phyloP scores from a whole-genome alignment of 768 basidiomycete species.

The Trametes gibbosa region DNA sequence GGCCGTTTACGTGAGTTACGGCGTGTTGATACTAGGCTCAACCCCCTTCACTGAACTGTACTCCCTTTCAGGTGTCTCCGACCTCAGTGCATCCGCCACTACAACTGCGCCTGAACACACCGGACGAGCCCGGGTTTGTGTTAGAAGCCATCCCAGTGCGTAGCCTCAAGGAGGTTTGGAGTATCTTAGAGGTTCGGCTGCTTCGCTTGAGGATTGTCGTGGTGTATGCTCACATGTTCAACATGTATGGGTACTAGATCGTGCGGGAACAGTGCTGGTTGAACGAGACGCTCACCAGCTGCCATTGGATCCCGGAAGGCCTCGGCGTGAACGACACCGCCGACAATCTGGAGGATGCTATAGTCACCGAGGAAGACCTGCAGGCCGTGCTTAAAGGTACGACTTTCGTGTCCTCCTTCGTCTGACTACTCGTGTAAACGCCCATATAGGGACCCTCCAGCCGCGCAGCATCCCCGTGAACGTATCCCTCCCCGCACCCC shows the following conservation, averaged over 20 bases:
- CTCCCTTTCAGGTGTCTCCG: constrained; percentile 53
- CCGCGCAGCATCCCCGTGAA: constrained; percentile 74
- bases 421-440: neutral
- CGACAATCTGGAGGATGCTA: constrained; percentile 59
- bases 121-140: constrained; percentile 74
- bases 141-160: constrained; percentile 71
- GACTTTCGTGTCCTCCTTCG: constrained; percentile 9
- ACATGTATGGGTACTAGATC: constrained; percentile 40
- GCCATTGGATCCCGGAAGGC: constrained; percentile 61
- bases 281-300: constrained; percentile 63
- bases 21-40: neutral
- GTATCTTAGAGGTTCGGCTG: constrained; percentile 60
- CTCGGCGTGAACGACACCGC: constrained; percentile 36
- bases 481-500: constrained; percentile 51
- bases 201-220: neutral
- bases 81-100: constrained; percentile 67
- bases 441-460: constrained; percentile 43
- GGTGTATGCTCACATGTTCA: neutral
- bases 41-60: neutral
- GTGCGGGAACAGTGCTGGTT: constrained; percentile 84
- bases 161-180: constrained; percentile 72
- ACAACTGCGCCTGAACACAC: constrained; percentile 60
- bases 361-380: constrained; percentile 46
- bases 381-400: constrained; percentile 63
- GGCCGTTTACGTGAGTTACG: constrained; percentile 57